These are phyloP conservation scores for Vachellia collinsii DNA, from an alignment of 306 rosid species.

Conservation along the genomic window DNA sequence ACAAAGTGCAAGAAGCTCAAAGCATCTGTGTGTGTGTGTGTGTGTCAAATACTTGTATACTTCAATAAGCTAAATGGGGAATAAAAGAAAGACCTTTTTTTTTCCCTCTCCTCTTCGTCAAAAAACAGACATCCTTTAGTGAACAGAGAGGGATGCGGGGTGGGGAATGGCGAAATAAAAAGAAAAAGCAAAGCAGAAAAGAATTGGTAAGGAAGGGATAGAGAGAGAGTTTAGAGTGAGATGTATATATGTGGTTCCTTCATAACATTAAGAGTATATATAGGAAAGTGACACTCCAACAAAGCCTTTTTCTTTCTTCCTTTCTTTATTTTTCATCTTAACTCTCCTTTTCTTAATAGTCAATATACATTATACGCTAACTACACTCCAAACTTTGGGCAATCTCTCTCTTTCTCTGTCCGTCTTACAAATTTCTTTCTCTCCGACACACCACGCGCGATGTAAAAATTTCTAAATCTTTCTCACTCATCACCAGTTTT, in stretches of 20 bases:
- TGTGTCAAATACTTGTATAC: neutral
- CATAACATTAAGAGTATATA: slow-evolving; percentile 72
- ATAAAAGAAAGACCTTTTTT: slow-evolving; percentile 40
- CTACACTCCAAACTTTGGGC: slow-evolving; percentile 40
- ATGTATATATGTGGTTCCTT: slow-evolving; percentile 36
- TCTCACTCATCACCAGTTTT: neutral
- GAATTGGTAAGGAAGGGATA: slow-evolving; percentile 32
- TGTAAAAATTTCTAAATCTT: slow-evolving; percentile 20
- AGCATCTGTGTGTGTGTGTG: neutral
- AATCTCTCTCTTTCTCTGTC: neutral
- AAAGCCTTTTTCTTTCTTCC: slow-evolving; percentile 44
- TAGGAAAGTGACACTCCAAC: slow-evolving; percentile 88
- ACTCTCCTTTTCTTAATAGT: slow-evolving; percentile 46
- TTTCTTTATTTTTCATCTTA: neutral
- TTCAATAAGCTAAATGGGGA: slow-evolving; percentile 24
- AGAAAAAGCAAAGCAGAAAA: slow-evolving; percentile 28
- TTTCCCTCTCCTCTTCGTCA: slow-evolving; percentile 51
- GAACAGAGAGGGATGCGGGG: slow-evolving; percentile 31
- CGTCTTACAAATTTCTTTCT: slow-evolving; percentile 19
- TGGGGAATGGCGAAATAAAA: slow-evolving; percentile 42
- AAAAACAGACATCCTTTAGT: slow-evolving; percentile 55
- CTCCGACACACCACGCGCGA: slow-evolving; percentile 54
- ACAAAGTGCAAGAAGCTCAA: slow-evolving; percentile 27
- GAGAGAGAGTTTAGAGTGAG: slow-evolving; percentile 33
- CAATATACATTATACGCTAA: slow-evolving; percentile 52